Percentiles rank a stretch among this genome's conserved stretches.
These are phyloP conservation scores for Epichloe sylvatica DNA, from an alignment of 2,329 filamentous ascomycete genomes.

Conservation along the genomic window DNA sequence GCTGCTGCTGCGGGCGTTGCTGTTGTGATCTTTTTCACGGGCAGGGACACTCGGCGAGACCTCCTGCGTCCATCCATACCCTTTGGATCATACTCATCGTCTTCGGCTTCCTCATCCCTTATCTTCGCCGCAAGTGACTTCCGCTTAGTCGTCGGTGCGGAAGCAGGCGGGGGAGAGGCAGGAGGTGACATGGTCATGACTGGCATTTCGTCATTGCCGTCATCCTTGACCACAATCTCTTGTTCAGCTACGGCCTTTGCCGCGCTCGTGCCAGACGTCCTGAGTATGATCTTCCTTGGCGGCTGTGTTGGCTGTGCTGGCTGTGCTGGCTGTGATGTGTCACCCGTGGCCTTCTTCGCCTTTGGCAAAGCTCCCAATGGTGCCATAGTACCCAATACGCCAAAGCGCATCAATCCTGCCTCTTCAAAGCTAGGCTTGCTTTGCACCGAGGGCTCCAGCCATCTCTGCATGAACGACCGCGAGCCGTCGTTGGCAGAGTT, in stretches of 20 bases:
- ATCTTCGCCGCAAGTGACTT: constrained; percentile 11
- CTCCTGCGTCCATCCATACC: constrained; percentile 20
- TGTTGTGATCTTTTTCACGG: constrained; percentile 12
- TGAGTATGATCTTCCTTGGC: constrained; percentile 33
- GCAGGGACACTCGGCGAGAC: constrained; percentile 19
- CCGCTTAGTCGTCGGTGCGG: constrained; percentile 11
- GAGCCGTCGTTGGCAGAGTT: constrained; percentile 23
- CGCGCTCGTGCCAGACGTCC: constrained; percentile 21
- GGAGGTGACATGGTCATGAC: constrained; percentile 4
- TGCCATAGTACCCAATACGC: constrained; percentile 72
- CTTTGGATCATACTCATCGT: constrained; percentile 31
- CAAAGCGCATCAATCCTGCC: constrained; percentile 55
- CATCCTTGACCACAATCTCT: constrained; percentile 7
- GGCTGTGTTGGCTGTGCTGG: constrained; percentile 6
- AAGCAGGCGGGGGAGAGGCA: constrained; percentile 9
- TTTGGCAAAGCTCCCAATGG: constrained; percentile 63
- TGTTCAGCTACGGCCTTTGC: constrained; percentile 13
- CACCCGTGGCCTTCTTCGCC: constrained; percentile 26
- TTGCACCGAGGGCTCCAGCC: constrained; percentile 45
- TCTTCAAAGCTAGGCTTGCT: constrained; percentile 64
- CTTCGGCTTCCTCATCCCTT: constrained; percentile 22
- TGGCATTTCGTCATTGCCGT: constrained; percentile 12
- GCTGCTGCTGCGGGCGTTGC: constrained; percentile 5
- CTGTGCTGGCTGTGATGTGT: constrained; percentile 15
- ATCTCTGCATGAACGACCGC: constrained; percentile 38